Evolutionary conservation across 2,329 filamentous ascomycete genomes (phyloP).

Genomic region (Fusarium xyrophilum): DNA sequence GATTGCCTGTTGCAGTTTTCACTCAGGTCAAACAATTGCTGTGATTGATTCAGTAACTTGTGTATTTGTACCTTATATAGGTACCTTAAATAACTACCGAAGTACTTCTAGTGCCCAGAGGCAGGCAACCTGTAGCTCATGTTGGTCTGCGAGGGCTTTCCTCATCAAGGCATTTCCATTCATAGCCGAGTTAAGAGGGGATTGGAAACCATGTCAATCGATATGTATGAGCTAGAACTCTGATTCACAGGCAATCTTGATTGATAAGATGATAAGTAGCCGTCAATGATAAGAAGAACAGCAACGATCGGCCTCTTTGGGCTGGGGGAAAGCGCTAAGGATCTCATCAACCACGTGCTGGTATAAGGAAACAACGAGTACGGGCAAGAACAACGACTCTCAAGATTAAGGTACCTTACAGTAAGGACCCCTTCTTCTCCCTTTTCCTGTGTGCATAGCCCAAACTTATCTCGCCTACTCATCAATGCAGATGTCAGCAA

Average conservation of each 20-base stretch:
- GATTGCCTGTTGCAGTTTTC: neutral
- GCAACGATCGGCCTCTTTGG: conserved; percentile 12
- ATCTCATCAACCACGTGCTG: conserved; percentile 5
- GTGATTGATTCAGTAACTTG: neutral
- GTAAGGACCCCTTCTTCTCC: neutral
- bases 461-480: neutral
- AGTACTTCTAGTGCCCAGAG: neutral
- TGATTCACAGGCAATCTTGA: neutral
- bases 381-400: neutral
- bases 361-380: neutral
- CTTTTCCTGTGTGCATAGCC: neutral
- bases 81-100: too few species aligned
- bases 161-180: neutral
- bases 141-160: neutral
- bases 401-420: too few species aligned
- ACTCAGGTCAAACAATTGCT: neutral
- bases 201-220: neutral
- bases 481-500: neutral
- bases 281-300: conserved; percentile 5
- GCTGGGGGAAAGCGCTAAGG: neutral
- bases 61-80: neutral
- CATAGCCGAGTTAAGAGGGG: neutral
- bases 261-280: conserved; percentile 22
- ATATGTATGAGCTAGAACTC: neutral
- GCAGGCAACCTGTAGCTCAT: neutral